Evolutionary conservation across 306 rosid genomes (phyloP).

Genomic region (Chamaecrista fasciculata): DNA sequence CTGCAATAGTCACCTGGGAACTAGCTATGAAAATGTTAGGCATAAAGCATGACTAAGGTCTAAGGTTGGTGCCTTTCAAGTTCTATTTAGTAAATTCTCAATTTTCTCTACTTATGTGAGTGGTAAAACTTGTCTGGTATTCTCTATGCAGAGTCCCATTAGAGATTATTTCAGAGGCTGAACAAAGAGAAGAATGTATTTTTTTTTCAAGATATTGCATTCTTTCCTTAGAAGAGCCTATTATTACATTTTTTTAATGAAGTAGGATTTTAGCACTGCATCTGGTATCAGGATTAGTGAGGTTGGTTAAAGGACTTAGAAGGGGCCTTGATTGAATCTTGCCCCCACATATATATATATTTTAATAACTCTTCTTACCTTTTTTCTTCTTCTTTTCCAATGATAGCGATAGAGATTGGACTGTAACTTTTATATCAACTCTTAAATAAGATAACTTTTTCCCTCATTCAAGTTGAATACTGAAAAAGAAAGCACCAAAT

Average conservation of each 20-base stretch:
- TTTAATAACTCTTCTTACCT: too few relatives aligned
- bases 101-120: not conserved
- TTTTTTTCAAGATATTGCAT: not conserved
- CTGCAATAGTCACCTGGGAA: slow-evolving; percentile 92
- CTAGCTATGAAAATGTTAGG: slow-evolving; percentile 76
- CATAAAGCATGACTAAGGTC: slow-evolving; percentile 48
- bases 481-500: not conserved
- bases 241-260: not conserved
- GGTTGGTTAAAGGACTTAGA: not conserved
- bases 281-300: not conserved
- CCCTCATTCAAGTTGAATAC: not conserved
- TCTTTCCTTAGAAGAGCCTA: not conserved
- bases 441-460: not conserved
- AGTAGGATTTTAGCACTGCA: not conserved
- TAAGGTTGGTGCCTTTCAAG: slow-evolving; percentile 30
- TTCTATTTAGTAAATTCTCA: not conserved
- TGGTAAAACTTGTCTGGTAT: not conserved
- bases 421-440: not conserved
- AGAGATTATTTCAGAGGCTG: not conserved
- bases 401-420: not conserved
- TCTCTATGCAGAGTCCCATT: slow-evolving; percentile 1
- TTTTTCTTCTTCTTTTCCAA: too few relatives aligned
- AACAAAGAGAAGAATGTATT: not conserved
- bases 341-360: too few relatives aligned
- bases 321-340: not conserved